phyloP scores from a whole-genome alignment of 2,329 filamentous ascomycete genomes.

The Lachnellula hyalina region DNA sequence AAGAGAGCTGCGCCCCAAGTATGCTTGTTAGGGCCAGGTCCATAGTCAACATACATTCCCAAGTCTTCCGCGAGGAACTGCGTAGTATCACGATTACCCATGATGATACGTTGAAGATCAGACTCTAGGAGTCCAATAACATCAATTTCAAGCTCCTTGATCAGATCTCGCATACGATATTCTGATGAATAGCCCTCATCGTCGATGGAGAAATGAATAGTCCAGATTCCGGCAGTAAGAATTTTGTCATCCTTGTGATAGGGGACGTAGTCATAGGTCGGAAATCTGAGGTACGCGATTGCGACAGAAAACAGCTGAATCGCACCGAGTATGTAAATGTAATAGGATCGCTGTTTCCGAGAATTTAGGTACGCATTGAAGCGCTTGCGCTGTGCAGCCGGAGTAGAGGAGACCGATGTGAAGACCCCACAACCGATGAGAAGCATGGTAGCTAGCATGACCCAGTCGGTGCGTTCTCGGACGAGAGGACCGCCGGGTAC shows the following conservation, averaged over 20 bases:
- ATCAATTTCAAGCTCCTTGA: constrained; percentile 94
- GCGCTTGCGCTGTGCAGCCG: constrained; percentile 32
- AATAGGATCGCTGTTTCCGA: constrained; percentile 53
- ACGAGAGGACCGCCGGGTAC: constrained; percentile 91
- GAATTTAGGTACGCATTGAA: constrained; percentile 38
- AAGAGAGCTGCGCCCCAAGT: constrained; percentile 92
- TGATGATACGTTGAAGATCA: constrained; percentile 95
- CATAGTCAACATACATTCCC: constrained; percentile 98
- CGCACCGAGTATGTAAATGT: constrained; percentile 64
- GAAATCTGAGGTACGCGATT: constrained; percentile 85
- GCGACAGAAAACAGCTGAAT: constrained; percentile 77
- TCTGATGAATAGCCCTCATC: constrained; percentile 99
- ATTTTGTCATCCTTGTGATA: constrained; percentile 85
- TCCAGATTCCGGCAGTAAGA: constrained; percentile 96
- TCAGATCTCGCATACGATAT: constrained; percentile 82
- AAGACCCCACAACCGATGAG: constrained; percentile 81
- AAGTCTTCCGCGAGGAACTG: constrained; percentile 94
- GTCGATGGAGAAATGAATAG: constrained; percentile 94
- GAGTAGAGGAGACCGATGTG: constrained; percentile 49
- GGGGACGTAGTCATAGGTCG: constrained; percentile 82
- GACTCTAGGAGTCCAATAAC: constrained; percentile 92
- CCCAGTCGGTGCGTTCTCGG: constrained; percentile 90
- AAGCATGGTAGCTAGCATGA: constrained; percentile 84
- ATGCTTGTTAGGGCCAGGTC: constrained; percentile 96
- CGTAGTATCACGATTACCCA: constrained; percentile 96